Evolutionary conservation across 129 eudicot species (phyloP).

Genomic region (Helichrysum umbraculigerum): DNA sequence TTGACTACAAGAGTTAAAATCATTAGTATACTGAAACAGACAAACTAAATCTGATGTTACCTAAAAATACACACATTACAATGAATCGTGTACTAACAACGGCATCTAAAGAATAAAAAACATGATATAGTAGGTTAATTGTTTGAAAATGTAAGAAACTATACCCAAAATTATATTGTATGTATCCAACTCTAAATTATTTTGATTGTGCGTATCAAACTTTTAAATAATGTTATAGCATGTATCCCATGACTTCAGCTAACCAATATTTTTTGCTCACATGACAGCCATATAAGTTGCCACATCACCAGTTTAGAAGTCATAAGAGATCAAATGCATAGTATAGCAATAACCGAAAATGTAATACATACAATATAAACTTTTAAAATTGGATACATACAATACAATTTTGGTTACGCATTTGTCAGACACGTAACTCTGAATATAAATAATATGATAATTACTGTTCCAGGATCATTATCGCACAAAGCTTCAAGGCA

Average conservation of each 20-base stretch:
- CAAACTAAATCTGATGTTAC: conserved; percentile 41
- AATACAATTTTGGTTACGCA: no score
- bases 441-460: background rate
- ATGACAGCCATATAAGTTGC: no score
- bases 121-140: background rate
- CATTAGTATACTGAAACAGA: conserved; percentile 4
- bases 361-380: no score
- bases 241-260: no score
- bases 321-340: no score
- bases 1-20: conserved; percentile 42
- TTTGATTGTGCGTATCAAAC: no score
- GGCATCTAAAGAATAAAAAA: conserved; percentile 4
- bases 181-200: background rate
- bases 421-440: background rate
- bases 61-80: conserved; percentile 33
- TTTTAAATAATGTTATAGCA: no score
- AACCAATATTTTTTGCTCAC: no score
- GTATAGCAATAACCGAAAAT: no score
- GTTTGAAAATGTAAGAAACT: background rate
- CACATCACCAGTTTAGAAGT: no score
- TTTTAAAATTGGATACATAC: no score
- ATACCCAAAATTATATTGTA: background rate
- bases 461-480: conserved; percentile 70
- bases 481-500: conserved; percentile 78
- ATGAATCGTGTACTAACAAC: background rate